A percentile compares a stretch with the other conserved stretches of the same genome.
Evolutionary conservation across 1,139 yeast species (phyloP).

Genomic region (Eremothecium cymbalariae): DNA sequence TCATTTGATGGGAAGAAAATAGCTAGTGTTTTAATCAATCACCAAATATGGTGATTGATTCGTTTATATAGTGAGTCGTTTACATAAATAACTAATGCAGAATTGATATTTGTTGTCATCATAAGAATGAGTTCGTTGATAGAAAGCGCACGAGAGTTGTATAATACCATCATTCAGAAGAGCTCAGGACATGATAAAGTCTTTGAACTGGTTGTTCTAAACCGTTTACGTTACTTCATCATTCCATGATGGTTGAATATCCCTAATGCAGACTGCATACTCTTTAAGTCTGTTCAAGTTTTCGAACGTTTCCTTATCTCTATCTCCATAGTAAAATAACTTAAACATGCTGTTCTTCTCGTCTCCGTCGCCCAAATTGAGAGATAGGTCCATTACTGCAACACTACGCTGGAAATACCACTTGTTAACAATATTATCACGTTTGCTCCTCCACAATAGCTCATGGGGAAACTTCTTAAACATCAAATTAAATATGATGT

Average conservation of each 20-base stretch:
- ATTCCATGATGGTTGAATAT: constrained; percentile 32
- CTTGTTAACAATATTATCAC: constrained; percentile 81
- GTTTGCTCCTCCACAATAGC: constrained; percentile 82
- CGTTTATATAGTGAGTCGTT: no score
- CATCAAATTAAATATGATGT: constrained; percentile 78
- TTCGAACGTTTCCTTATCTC: constrained; percentile 14
- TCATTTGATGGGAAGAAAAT: no score
- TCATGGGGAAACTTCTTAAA: constrained; percentile 61
- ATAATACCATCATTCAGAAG: no score
- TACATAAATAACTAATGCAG: no score
- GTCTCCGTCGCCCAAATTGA: constrained; percentile 33
- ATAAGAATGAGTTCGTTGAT: no score
- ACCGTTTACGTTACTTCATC: no score
- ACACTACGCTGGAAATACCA: constrained; percentile 93
- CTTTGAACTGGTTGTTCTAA: no score
- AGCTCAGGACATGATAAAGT: no score
- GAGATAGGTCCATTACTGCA: constrained; percentile 44
- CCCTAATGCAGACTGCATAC: constrained; percentile 27
- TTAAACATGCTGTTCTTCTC: constrained; percentile 27
- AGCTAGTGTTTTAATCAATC: no score
- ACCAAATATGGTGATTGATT: no score
- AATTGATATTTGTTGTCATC: no score
- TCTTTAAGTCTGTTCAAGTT: constrained; percentile 20
- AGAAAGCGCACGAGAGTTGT: no score
- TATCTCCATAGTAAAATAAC: constrained; percentile 29